These are phyloP conservation scores for Saccharomycopsis oosterbeekiorum DNA, from an alignment of 805 yeast genomes.

Conservation along the genomic window DNA sequence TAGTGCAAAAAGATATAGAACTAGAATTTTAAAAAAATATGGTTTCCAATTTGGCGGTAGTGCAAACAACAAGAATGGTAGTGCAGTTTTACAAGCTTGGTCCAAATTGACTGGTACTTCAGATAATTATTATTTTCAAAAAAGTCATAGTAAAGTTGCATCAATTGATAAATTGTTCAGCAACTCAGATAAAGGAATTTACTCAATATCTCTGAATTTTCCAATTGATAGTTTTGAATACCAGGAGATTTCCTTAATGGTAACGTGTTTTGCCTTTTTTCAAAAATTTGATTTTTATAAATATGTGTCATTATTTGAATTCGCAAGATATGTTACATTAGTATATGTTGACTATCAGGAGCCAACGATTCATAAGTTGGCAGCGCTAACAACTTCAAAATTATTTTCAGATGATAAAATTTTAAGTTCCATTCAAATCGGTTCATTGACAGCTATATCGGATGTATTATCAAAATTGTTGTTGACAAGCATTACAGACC, in stretches of 20 bases:
- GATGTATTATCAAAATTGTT: constrained; percentile 75
- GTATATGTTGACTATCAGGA: constrained; percentile 73
- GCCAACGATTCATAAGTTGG: constrained; percentile 70
- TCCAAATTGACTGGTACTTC: constrained; percentile 76
- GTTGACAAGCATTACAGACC: constrained; percentile 80
- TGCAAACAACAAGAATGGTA: not conserved
- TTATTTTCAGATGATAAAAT: constrained; percentile 73
- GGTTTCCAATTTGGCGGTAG: constrained; percentile 11
- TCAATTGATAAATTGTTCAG: not conserved
- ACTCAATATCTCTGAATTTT: not conserved
- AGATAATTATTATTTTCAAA: constrained; percentile 42
- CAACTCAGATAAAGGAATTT: constrained; percentile 26
- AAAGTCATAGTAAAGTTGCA: constrained; percentile 40
- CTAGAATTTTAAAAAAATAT: constrained; percentile 9
- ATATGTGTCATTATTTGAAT: constrained; percentile 64
- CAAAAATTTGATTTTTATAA: constrained; percentile 65
- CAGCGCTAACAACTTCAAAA: constrained; percentile 74
- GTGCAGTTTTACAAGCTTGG: constrained; percentile 14
- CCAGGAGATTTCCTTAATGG: constrained; percentile 42
- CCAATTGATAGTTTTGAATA: constrained; percentile 26
- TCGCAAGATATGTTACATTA: constrained; percentile 78
- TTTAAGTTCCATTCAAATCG: constrained; percentile 71
- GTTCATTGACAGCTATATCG: constrained; percentile 73
- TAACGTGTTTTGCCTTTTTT: constrained; percentile 72
- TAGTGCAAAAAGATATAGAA: constrained; percentile 8